phyloP scores from a whole-genome alignment of 768 basidiomycete species.

The Porphyrellus cyaneotinctus region DNA sequence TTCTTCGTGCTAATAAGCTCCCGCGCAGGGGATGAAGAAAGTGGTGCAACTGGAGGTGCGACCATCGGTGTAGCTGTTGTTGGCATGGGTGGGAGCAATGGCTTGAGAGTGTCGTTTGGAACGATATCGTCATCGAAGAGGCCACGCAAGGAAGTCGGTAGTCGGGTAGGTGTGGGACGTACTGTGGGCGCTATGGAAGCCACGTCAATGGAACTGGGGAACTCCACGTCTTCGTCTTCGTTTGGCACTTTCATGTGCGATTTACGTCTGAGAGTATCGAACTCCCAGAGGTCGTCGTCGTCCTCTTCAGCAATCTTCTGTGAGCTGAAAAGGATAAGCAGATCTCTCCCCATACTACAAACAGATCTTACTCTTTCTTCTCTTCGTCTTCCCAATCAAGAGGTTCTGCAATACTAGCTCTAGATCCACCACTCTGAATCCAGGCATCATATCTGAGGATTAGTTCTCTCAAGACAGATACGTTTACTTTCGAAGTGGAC shows the following conservation, averaged over 20 bases:
- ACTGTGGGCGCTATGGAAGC: constrained; percentile 40
- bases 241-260: constrained; percentile 24
- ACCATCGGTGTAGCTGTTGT: constrained; percentile 26
- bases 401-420: constrained; percentile 72
- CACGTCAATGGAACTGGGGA: constrained; percentile 13
- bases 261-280: constrained; percentile 61
- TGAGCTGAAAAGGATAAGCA: constrained; percentile 13
- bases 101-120: constrained; percentile 41
- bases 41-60: constrained; percentile 23
- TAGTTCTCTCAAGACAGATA: constrained; percentile 75
- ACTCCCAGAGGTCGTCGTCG: constrained; percentile 65
- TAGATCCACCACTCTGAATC: constrained; percentile 60
- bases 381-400: constrained; percentile 72
- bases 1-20: constrained; percentile 34
- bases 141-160: constrained; percentile 75
- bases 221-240: constrained; percentile 24
- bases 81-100: constrained; percentile 32
- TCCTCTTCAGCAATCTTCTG: constrained; percentile 24
- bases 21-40: constrained; percentile 35
- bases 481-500: constrained; percentile 56
- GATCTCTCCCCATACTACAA: background rate
- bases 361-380: constrained; percentile 42
- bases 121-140: constrained; percentile 67
- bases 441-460: constrained; percentile 74
- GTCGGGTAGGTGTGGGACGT: constrained; percentile 44